Percentiles rank a stretch among this genome's conserved stretches.
Conservation (phyloP, 2,329 filamentous ascomycete genomes). For the Ophiocordyceps camponoti-saundersi region DNA sequence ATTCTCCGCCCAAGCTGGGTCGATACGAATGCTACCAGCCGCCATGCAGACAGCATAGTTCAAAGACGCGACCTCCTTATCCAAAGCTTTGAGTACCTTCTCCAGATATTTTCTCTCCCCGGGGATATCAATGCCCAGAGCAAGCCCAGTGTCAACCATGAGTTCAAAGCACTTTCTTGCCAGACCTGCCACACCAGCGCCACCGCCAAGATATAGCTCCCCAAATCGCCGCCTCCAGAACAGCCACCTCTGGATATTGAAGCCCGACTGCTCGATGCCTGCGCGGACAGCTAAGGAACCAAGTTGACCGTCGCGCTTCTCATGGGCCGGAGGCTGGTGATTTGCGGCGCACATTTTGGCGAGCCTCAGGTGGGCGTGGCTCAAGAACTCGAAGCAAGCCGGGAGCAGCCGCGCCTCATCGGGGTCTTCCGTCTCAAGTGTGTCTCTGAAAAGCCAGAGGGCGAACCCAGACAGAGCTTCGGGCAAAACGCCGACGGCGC, state of each 20-base stretch:
- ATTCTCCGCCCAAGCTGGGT: conserved; percentile 1
- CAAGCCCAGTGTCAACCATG: conserved; percentile 1
- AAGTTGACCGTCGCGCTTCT: background rate
- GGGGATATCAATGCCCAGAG: conserved; percentile 1
- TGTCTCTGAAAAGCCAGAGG: conserved; percentile 2
- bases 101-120: conserved; percentile 3
- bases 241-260: conserved; percentile 2
- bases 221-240: conserved; percentile 3
- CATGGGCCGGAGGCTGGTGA: background rate
- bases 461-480: conserved; percentile 1
- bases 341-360: background rate
- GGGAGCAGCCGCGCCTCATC: background rate
- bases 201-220: conserved; percentile 1
- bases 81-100: conserved; percentile 2
- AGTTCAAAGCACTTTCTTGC: conserved; percentile 3
- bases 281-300: background rate
- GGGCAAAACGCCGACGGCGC: conserved; percentile 1
- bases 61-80: conserved; percentile 1
- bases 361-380: conserved; percentile 1
- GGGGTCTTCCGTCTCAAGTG: conserved; percentile 1
- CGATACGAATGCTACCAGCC: conserved; percentile 3
- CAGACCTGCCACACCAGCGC: background rate
- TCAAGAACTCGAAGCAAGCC: conserved; percentile 2
- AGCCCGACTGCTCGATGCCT: background rate
- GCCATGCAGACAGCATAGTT: background rate